Conservation (phyloP, 768 basidiomycete genomes). For the Gloeophyllum trabeum region DNA sequence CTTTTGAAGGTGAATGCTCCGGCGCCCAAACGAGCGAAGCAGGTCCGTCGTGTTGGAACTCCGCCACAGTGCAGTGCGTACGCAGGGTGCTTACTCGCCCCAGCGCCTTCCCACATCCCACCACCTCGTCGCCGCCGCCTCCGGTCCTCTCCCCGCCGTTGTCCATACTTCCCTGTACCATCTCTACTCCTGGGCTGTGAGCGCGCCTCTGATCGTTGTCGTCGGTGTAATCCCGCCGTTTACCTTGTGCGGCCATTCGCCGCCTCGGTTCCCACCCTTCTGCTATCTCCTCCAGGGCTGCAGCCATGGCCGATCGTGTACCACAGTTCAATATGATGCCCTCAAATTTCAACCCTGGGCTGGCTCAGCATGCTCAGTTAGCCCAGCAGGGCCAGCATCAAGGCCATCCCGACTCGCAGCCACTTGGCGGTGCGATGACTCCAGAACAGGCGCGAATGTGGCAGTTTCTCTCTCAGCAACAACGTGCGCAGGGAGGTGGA, state of each 20-base stretch:
- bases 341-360: conserved; percentile 32
- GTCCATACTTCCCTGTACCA: background rate
- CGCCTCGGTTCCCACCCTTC: background rate
- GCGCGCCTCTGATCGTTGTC: background rate
- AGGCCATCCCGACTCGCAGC: conserved; percentile 22
- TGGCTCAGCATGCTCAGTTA: conserved; percentile 29
- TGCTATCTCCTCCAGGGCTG: background rate
- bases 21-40: too few species aligned
- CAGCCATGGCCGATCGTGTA: conserved; percentile 50
- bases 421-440: conserved; percentile 30
- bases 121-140: conserved; percentile 1
- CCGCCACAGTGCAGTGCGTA: too few species aligned
- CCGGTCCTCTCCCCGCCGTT: conserved; percentile 1
- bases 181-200: background rate
- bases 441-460: conserved; percentile 43
- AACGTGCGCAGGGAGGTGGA: too few species aligned
- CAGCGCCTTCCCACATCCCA: too few species aligned
- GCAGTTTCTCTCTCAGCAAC: too few species aligned
- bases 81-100: too few species aligned
- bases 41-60: too few species aligned
- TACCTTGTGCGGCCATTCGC: background rate
- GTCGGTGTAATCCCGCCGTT: background rate
- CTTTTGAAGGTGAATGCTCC: too few species aligned
- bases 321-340: conserved; percentile 44
- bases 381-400: conserved; percentile 29